A percentile compares a stretch with the other conserved stretches of the same genome.
These are phyloP conservation scores for Ustilago crameri DNA, from an alignment of 1,284 basidiomycete species.

Conservation along the genomic window DNA sequence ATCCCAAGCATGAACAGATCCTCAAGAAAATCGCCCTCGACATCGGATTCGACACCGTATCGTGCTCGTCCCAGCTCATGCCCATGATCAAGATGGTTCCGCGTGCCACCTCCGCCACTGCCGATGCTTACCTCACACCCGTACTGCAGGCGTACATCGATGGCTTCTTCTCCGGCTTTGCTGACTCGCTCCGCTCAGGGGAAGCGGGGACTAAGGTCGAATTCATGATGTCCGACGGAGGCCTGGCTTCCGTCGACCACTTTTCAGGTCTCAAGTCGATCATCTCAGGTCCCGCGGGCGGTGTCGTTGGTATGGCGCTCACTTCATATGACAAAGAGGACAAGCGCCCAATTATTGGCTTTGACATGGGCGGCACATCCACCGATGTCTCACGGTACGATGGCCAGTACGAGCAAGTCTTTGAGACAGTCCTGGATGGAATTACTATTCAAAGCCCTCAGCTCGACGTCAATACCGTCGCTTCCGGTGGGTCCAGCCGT, in stretches of 20 bases:
- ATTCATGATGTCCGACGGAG: conserved; percentile 73
- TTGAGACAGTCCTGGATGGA: conserved; percentile 90
- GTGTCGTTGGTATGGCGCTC: conserved; percentile 85
- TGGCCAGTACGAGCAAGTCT: conserved; percentile 85
- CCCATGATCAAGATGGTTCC: conserved; percentile 93
- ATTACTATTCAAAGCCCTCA: conserved; percentile 89
- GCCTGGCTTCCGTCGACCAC: conserved; percentile 82
- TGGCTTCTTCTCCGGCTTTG: conserved; percentile 90
- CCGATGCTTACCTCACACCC: conserved; percentile 95
- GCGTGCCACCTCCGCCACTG: conserved; percentile 88
- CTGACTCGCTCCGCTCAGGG: conserved; percentile 75
- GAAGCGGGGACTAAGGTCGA: conserved; percentile 64
- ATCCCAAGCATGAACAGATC: conserved; percentile 80
- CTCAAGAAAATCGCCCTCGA: conserved; percentile 80
- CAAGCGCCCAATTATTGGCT: conserved; percentile 76
- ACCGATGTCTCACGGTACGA: conserved; percentile 90
- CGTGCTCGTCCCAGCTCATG: conserved; percentile 84
- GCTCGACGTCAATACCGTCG: conserved; percentile 68
- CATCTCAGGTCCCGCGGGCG: conserved; percentile 86
- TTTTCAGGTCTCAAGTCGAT: conserved; percentile 90
- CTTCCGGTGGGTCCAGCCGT: conserved; percentile 62
- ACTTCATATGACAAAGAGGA: conserved; percentile 81
- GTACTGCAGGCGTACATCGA: conserved; percentile 87
- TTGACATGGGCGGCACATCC: conserved; percentile 76
- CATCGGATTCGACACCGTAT: conserved; percentile 87